Base-by-base conservation (phyloP, 78 protist species). In the Dictyostelium firmibasis region DNA sequence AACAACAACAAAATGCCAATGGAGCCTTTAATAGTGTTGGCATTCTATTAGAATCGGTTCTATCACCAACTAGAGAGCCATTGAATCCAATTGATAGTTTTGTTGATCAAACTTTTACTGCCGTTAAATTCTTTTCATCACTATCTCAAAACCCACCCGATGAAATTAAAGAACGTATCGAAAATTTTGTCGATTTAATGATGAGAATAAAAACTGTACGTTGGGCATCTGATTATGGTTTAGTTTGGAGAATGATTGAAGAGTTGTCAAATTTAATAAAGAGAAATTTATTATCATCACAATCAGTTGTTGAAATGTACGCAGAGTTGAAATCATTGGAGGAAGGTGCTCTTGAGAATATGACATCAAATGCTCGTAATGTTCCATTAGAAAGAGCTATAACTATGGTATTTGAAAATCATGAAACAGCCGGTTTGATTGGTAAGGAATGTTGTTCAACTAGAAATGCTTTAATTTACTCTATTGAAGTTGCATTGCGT, bases 241-340 rank as follows among this genome's bases (percentile, higher is more conserved):
- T 89, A 41, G 94, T 89, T 9, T 89, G 94, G 94, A 60, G 94
- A 50, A 84, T 70, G 70, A 89, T 89, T 81, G 94, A 89, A 35
- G 87, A 81, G 14, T 47, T 89, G 6, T 75, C 82, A 4, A 64
- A 35, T n/a, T 33, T 89, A 11, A 41, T 89, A 25, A 47, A 69
- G 43, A 16, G 83, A 14, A 89, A 89, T 35, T 75, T 89, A 41
- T 50, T n/a, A 0, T 25, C 74, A 64, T 64, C 94, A 3, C 94
- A 89, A 47, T 62, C 86, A 0, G 44, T 89, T n/a, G 27, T 89
- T 33, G 70, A 69, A 27, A 89, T 89, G 94, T 69, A 89, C 8
- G 4, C 29, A 20, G 87, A 89, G 9, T 62, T 89, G 64, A 89
- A 33, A n/a, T 10, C 18, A 3, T 8, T 89, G 60, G 82, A 57